phyloP scores from a whole-genome alignment of 2,329 filamentous ascomycete species.

The Diplodia sapinea region DNA sequence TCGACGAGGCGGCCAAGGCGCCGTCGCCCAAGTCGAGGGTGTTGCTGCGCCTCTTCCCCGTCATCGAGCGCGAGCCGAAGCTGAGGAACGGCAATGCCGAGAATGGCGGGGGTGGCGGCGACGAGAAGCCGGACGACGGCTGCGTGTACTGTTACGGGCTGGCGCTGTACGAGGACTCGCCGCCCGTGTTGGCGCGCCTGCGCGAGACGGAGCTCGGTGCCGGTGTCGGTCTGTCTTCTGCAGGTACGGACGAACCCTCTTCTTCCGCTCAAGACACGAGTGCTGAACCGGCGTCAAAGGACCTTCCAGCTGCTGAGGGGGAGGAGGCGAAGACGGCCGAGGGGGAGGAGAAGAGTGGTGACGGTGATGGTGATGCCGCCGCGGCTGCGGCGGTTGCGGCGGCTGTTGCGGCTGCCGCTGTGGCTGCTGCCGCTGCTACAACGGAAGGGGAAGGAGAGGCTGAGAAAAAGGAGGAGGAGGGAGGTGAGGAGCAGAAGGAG shows the following conservation, averaged over 20 bases:
- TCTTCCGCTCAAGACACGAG: constrained; percentile 19
- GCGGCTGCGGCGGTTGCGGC: too few relatives aligned
- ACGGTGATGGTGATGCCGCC: too few relatives aligned
- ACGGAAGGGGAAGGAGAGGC: too few relatives aligned
- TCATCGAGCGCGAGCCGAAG: constrained; percentile 58
- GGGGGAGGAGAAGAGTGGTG: too few relatives aligned
- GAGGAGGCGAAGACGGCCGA: neutral
- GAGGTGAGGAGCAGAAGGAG: constrained; percentile 27
- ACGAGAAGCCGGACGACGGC: constrained; percentile 52
- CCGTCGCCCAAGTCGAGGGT: constrained; percentile 46
- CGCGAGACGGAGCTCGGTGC: constrained; percentile 15
- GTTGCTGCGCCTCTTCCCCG: constrained; percentile 59
- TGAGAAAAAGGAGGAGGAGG: constrained; percentile 30
- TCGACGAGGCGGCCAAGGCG: constrained; percentile 35
- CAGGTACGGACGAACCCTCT: constrained; percentile 16
- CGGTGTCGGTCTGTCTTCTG: neutral
- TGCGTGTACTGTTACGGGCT: constrained; percentile 58
- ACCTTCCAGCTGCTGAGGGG: constrained; percentile 6
- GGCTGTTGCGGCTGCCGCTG: too few relatives aligned
- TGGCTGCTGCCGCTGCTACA: too few relatives aligned
- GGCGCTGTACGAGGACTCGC: constrained; percentile 57
- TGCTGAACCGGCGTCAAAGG: constrained; percentile 30
- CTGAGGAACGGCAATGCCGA: constrained; percentile 42
- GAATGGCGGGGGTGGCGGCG: constrained; percentile 40
- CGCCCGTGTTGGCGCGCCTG: constrained; percentile 29